Percentiles rank a stretch among this genome's conserved stretches.
Conservation (phyloP, 2,329 filamentous ascomycete species). For the Botrytis fabae region DNA sequence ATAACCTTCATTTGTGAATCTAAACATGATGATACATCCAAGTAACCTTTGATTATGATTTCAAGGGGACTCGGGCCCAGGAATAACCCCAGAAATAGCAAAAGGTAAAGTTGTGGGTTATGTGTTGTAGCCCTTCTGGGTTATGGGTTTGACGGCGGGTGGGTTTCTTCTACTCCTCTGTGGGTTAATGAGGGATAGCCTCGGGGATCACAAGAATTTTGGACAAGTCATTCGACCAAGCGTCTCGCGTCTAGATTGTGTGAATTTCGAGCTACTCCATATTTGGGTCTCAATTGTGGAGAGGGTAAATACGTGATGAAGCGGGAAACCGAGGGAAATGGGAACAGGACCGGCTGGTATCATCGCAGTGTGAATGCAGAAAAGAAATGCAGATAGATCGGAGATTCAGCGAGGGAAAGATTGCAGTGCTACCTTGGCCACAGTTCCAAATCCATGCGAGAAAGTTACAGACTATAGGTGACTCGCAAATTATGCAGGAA, state of each 20-base stretch:
- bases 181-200: constrained; percentile 2
- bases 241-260: not conserved
- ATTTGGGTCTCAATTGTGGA: constrained; percentile 10
- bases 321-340: not conserved
- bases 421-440: not conserved
- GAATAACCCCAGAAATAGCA: constrained; percentile 12
- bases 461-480: not conserved
- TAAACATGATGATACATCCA: not conserved
- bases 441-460: not conserved
- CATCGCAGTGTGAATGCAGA: not conserved
- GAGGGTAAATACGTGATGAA: constrained; percentile 13
- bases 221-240: constrained; percentile 4
- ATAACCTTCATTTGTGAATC: not conserved
- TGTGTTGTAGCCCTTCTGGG: not conserved
- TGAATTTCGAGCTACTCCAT: not conserved
- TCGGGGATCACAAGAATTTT: not conserved
- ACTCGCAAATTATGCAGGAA: constrained; percentile 17
- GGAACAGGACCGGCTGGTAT: not conserved
- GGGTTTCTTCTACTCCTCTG: not conserved
- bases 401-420: not conserved
- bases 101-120: constrained; percentile 1
- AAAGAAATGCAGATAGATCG: not conserved
- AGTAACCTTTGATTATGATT: not conserved
- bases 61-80: constrained; percentile 10
- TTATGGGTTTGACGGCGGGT: not conserved